Evolutionary conservation across 2,329 filamentous ascomycete genomes (phyloP).

Genomic region (Cercospora beticola): DNA sequence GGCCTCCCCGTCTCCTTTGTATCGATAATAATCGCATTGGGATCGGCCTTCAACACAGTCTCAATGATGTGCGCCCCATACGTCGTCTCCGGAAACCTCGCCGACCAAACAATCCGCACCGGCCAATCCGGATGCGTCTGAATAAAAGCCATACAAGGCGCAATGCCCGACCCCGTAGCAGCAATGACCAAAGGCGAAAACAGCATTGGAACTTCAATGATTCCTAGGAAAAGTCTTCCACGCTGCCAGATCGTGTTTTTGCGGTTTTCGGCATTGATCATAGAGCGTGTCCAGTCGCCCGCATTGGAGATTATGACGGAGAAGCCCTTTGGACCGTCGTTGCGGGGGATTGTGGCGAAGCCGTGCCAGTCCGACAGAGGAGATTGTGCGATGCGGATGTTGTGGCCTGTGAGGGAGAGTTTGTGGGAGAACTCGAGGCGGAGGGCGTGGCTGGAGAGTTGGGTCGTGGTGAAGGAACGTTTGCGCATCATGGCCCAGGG

Average conservation of each 20-base stretch:
- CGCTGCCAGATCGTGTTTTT: constrained; percentile 66
- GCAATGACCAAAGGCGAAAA: constrained; percentile 67
- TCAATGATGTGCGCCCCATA: constrained; percentile 61
- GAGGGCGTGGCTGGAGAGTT: constrained; percentile 70
- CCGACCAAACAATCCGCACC: constrained; percentile 68
- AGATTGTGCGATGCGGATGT: constrained; percentile 26
- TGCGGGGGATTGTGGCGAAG: constrained; percentile 70
- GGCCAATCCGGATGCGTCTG: constrained; percentile 48
- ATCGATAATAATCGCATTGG: constrained; percentile 67
- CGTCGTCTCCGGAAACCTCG: constrained; percentile 60
- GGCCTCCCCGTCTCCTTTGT: constrained; percentile 60
- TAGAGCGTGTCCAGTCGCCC: constrained; percentile 69
- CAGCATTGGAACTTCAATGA: constrained; percentile 65
- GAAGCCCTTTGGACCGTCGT: constrained; percentile 55
- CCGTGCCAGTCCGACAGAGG: constrained; percentile 65
- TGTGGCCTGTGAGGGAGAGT: constrained; percentile 50
- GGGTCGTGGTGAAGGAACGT: constrained; percentile 63
- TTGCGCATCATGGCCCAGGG: constrained; percentile 73
- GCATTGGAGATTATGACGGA: constrained; percentile 70
- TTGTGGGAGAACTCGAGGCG: constrained; percentile 68
- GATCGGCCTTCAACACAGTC: constrained; percentile 59
- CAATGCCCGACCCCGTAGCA: constrained; percentile 72
- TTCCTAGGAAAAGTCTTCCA: constrained; percentile 65
- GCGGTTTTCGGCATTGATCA: constrained; percentile 56
- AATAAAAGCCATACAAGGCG: constrained; percentile 64